phyloP scores from a whole-genome alignment of 1,139 yeast genomes.

The Lodderomyces oxycetoniae region DNA sequence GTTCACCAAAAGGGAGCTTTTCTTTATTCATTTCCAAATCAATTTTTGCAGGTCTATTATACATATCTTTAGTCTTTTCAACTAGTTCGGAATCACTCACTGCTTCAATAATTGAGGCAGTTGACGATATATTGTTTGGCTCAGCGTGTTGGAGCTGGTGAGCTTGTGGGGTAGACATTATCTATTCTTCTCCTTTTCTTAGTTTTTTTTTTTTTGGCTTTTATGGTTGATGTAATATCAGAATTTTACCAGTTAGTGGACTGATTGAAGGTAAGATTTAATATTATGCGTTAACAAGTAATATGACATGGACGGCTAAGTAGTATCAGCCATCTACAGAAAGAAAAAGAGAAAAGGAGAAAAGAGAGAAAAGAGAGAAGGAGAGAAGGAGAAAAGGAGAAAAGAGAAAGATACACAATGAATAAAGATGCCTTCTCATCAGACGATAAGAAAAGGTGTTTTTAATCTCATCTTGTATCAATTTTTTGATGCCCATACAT shows the following conservation, averaged over 20 bases:
- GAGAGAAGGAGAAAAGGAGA: background rate
- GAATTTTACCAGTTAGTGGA: conserved; percentile 10
- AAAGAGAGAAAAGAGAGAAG: background rate
- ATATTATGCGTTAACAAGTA: conserved; percentile 13
- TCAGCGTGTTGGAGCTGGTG: too few species aligned
- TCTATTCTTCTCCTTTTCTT: background rate
- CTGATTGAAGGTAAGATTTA: conserved; percentile 15
- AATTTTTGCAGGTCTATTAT: too few species aligned
- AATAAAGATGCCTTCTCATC: too few species aligned
- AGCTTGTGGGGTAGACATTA: conserved; percentile 1
- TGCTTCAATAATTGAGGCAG: too few species aligned
- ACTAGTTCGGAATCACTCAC: conserved; percentile 4
- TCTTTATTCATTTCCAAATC: conserved; percentile 8
- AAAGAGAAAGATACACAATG: background rate
- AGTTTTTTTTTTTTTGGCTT: too few species aligned
- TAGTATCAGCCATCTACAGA: conserved; percentile 2
- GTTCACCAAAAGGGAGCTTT: conserved; percentile 2
- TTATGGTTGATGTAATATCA: background rate
- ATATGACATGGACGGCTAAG: conserved; percentile 11
- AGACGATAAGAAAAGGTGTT: too few species aligned
- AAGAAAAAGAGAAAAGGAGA: conserved; percentile 4
- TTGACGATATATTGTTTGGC: too few species aligned
- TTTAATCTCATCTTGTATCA: too few species aligned
- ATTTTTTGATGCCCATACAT: background rate
- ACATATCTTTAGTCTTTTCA: too few species aligned